A percentile compares a stretch with the other conserved stretches of the same genome.
Evolutionary conservation across 176 grass and related monocot genomes (phyloP).

Genomic region (Echinochloa phyllopogon): DNA sequence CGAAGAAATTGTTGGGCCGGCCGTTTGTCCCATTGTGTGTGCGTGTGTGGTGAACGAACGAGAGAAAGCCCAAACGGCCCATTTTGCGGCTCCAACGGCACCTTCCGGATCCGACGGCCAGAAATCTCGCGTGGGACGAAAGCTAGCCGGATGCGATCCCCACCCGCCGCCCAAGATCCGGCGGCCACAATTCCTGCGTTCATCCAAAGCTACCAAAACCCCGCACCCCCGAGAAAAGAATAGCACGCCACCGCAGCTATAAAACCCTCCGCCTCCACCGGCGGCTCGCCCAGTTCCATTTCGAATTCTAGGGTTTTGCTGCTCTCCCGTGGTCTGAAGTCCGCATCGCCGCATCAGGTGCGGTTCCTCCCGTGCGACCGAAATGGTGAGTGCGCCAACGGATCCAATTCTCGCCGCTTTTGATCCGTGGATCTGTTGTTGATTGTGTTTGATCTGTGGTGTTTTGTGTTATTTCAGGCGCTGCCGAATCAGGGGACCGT

Average conservation of each 20-base stretch:
- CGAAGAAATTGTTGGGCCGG: background rate
- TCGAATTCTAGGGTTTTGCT: constrained; percentile 64
- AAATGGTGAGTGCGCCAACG: constrained; percentile 34
- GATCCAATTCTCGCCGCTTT: background rate
- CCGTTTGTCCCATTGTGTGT: too few relatives aligned
- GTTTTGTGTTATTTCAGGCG: constrained; percentile 47
- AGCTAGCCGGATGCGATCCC: constrained; percentile 50
- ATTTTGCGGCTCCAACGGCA: background rate
- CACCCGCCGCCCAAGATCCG: constrained; percentile 42
- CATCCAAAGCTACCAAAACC: constrained; percentile 59
- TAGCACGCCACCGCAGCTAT: constrained; percentile 30
- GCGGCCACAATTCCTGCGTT: constrained; percentile 67
- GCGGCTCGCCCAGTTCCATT: constrained; percentile 29
- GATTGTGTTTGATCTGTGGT: constrained; percentile 1
- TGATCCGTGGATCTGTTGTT: background rate
- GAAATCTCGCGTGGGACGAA: constrained; percentile 55
- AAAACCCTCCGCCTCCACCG: constrained; percentile 53
- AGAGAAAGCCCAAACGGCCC: background rate
- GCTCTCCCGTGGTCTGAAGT: background rate
- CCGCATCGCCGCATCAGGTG: constrained; percentile 13
- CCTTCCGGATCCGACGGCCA: constrained; percentile 43
- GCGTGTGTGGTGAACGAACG: too few relatives aligned
- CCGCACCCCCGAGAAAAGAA: constrained; percentile 7
- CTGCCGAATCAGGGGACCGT: constrained; percentile 83
- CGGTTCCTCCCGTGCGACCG: background rate